Evolutionary conservation across 1,284 basidiomycete species (phyloP).

Genomic region (Hortiboletus rubellus): DNA sequence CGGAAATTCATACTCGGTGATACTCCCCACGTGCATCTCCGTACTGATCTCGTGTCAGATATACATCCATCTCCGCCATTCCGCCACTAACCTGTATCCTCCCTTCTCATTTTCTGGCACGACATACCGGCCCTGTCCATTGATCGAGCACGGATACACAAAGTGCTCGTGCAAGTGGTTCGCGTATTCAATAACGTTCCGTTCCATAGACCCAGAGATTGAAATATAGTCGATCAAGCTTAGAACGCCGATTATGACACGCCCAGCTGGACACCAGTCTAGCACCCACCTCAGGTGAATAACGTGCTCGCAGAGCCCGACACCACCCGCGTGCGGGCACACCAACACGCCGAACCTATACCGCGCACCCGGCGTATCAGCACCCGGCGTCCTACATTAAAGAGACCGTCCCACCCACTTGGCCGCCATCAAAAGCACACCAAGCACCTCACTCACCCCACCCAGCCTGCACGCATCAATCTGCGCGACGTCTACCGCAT

Average conservation of each 20-base stretch:
- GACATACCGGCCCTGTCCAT: constrained; percentile 81
- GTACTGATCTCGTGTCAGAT: constrained; percentile 47
- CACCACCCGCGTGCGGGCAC: constrained; percentile 93
- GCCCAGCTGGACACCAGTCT: not conserved
- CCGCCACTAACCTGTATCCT: constrained; percentile 60
- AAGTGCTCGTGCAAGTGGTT: constrained; percentile 88
- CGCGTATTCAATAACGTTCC: constrained; percentile 87
- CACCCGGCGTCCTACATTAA: not conserved
- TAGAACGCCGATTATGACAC: constrained; percentile 14
- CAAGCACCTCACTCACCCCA: constrained; percentile 89
- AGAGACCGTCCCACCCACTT: constrained; percentile 55
- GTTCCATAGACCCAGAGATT: constrained; percentile 63
- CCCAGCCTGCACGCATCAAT: constrained; percentile 92
- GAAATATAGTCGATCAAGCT: constrained; percentile 88
- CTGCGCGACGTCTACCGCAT: constrained; percentile 85
- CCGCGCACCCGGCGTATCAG: not conserved
- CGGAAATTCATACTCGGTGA: constrained; percentile 55
- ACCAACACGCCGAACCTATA: constrained; percentile 80
- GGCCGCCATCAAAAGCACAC: constrained; percentile 88
- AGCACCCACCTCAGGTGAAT: constrained; percentile 72
- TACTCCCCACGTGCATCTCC: constrained; percentile 60
- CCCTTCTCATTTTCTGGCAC: constrained; percentile 64
- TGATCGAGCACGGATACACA: constrained; percentile 79
- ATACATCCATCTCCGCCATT: constrained; percentile 1
- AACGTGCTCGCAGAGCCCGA: constrained; percentile 92